A percentile compares a stretch with the other conserved stretches of the same genome.
phyloP scores from a whole-genome alignment of 805 yeast species.

The Yamadazyma sp. region DNA sequence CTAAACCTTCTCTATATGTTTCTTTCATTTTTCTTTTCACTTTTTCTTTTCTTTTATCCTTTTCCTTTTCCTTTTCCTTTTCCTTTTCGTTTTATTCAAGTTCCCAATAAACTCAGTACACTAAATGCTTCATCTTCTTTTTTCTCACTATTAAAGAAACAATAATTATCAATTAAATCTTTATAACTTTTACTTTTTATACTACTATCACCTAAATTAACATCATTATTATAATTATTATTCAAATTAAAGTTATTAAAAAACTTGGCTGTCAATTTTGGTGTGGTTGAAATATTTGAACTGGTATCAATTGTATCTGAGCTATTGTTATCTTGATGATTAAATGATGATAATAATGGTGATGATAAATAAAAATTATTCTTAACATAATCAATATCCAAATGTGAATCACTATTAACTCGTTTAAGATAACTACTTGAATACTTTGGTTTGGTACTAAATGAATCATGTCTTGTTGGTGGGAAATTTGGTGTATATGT shows the following conservation, averaged over 20 bases:
- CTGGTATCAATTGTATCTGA: constrained; percentile 1
- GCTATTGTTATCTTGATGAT: constrained; percentile 2
- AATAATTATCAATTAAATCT: constrained; percentile 56
- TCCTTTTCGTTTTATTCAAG: constrained; percentile 4
- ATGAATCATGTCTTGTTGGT: constrained; percentile 5
- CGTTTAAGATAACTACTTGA: constrained; percentile 36
- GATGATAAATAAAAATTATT: constrained; percentile 36
- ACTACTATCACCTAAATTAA: constrained; percentile 4
- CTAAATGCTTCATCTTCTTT: constrained; percentile 13
- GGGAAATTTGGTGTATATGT: no score
- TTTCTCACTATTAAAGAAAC: constrained; percentile 43
- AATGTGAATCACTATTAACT: constrained; percentile 23
- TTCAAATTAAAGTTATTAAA: background rate
- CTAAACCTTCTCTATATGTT: no score
- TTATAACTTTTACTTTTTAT: constrained; percentile 47
- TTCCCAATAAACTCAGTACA: constrained; percentile 19
- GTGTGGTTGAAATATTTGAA: constrained; percentile 1
- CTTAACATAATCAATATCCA: constrained; percentile 26
- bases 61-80: background rate
- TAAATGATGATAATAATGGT: constrained; percentile 29
- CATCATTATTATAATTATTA: constrained; percentile 3
- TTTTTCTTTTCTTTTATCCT: background rate
- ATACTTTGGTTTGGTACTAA: constrained; percentile 30
- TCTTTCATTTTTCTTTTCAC: background rate
- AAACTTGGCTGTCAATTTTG: constrained; percentile 1